These are phyloP conservation scores for Dendrobium huoshanense DNA, from an alignment of 106 monocot species.

Conservation along the genomic window DNA sequence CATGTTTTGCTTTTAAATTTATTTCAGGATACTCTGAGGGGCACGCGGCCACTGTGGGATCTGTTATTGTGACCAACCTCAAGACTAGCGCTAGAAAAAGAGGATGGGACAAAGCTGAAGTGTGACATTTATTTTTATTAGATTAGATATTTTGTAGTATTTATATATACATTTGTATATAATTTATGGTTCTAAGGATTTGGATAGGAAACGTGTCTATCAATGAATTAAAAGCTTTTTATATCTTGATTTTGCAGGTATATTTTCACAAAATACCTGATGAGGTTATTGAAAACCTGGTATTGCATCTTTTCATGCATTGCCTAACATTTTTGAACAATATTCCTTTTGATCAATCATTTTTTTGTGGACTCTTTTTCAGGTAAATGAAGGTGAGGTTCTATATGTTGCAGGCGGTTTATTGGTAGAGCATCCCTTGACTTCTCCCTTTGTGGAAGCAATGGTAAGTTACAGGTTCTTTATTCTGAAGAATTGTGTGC, in stretches of 20 bases:
- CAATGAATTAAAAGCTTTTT: slow-evolving; percentile 1
- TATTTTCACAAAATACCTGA: slow-evolving; percentile 97
- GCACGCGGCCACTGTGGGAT: slow-evolving; percentile 76
- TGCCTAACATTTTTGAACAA: background rate
- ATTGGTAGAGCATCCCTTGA: slow-evolving; percentile 88
- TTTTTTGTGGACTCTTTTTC: slow-evolving; percentile 8
- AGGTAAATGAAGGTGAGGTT: slow-evolving; percentile 89
- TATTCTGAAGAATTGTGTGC: background rate
- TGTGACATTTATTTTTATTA: slow-evolving; percentile 14
- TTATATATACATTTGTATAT: background rate
- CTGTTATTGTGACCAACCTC: slow-evolving; percentile 87
- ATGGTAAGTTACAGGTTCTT: slow-evolving; percentile 37
- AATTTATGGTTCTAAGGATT: background rate
- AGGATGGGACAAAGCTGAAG: slow-evolving; percentile 84
- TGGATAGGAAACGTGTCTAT: no score
- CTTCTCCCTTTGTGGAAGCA: slow-evolving; percentile 75
- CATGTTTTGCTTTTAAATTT: background rate
- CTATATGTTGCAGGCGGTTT: slow-evolving; percentile 95
- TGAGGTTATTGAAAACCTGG: slow-evolving; percentile 86
- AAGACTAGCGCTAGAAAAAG: slow-evolving; percentile 65
- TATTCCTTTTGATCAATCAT: background rate
- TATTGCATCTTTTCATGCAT: slow-evolving; percentile 12
- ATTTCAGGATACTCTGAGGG: slow-evolving; percentile 74
- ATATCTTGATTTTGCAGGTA: slow-evolving; percentile 37
- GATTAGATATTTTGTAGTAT: background rate